These are phyloP conservation scores for Saturnispora saitoi DNA, from an alignment of 805 yeast genomes.

Conservation along the genomic window DNA sequence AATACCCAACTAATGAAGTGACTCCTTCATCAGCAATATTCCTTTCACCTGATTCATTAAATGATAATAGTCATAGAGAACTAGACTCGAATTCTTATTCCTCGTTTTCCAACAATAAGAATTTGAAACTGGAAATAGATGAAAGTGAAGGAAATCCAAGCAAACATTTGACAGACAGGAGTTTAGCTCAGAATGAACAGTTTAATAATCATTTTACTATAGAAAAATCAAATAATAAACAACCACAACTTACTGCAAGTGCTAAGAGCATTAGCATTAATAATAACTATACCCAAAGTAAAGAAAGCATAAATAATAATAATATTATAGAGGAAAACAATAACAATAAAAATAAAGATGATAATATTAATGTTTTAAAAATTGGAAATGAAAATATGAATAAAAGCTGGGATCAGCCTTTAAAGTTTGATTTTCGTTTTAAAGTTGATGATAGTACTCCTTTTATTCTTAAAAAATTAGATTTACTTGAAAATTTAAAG, in stretches of 20 bases:
- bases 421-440: not conserved
- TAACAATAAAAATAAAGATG: too few relatives aligned
- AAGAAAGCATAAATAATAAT: too few relatives aligned
- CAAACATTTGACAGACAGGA: not conserved
- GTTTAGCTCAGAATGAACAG: not conserved
- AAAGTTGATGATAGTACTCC: not conserved
- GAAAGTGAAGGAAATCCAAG: not conserved
- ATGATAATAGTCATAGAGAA: not conserved
- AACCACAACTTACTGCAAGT: too few relatives aligned
- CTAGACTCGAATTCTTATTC: not conserved
- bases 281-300: too few relatives aligned
- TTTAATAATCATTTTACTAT: not conserved
- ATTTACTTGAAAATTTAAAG: not conserved
- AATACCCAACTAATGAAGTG: not conserved
- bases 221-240: too few relatives aligned
- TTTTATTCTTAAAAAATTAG: not conserved
- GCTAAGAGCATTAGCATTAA: too few relatives aligned
- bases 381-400: too few relatives aligned
- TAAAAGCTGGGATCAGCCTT: not conserved
- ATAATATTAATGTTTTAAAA: too few relatives aligned
- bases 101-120: not conserved
- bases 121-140: not conserved
- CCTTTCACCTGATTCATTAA: not conserved
- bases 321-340: too few relatives aligned
- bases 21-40: not conserved